Evolutionary conservation across 371 early-diverging fungal genomes (phyloP).

Genomic region (Smittium culicis): DNA sequence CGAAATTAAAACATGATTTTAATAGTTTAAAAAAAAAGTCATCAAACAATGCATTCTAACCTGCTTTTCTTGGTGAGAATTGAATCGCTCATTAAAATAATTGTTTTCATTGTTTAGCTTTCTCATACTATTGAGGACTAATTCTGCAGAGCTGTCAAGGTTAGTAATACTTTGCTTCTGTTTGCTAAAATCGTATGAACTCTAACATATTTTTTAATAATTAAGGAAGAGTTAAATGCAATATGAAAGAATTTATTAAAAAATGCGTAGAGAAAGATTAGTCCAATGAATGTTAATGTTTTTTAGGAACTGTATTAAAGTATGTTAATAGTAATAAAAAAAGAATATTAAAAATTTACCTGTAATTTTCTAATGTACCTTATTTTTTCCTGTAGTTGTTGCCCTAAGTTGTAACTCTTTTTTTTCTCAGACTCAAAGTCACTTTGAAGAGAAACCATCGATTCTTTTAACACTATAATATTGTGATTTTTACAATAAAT

Average conservation of each 20-base stretch:
- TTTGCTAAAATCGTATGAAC: background rate
- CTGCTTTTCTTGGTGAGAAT: background rate
- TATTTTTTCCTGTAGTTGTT: slow-evolving; percentile 10
- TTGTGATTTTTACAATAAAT: background rate
- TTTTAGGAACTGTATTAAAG: background rate
- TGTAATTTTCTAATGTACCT: slow-evolving; percentile 2
- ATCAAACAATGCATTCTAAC: background rate
- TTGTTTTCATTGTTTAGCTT: background rate
- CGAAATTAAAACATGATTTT: too few species aligned
- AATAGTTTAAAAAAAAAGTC: too few species aligned
- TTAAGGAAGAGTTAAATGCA: too few species aligned
- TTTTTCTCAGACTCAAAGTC: slow-evolving; percentile 9
- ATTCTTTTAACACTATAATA: slow-evolving; percentile 5
- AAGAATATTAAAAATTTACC: background rate
- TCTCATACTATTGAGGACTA: background rate
- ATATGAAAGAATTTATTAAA: too few species aligned
- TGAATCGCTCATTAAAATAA: background rate
- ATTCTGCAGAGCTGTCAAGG: background rate
- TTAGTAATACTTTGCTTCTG: background rate
- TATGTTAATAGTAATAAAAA: background rate
- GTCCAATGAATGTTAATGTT: background rate
- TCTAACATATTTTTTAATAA: background rate
- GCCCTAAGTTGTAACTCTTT: slow-evolving; percentile 2
- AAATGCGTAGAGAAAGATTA: too few species aligned
- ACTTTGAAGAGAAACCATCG: background rate